These are phyloP conservation scores for Tagetes erecta DNA, from an alignment of 129 eudicot species.

Conservation along the genomic window DNA sequence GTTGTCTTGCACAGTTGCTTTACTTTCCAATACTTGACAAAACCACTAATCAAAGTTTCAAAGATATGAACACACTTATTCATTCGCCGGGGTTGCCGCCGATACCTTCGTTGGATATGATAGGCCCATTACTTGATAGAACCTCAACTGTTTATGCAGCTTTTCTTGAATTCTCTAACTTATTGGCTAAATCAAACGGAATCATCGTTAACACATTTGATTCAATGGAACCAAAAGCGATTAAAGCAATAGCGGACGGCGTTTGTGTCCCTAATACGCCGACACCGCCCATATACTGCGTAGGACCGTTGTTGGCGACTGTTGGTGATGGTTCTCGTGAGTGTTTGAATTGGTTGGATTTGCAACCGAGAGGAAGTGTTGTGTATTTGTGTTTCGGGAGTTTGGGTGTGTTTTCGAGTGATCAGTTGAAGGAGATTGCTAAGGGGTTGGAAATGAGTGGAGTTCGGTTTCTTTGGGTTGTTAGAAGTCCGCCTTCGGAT, in stretches of 20 bases:
- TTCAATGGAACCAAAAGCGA: constrained; percentile 45
- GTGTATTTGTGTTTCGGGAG: constrained; percentile 52
- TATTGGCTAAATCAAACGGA: constrained; percentile 44
- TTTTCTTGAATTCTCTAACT: constrained; percentile 26
- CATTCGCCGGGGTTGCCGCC: constrained; percentile 28
- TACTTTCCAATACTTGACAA: constrained; percentile 16
- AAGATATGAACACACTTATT: constrained; percentile 26
- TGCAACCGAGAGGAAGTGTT: constrained; percentile 44
- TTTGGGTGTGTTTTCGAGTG: constrained; percentile 33
- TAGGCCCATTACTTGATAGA: constrained; percentile 34
- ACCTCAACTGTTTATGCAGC: constrained; percentile 9
- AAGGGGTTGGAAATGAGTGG: constrained; percentile 41
- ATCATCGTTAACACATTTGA: constrained; percentile 54
- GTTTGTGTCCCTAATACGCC: constrained; percentile 36
- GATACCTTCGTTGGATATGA: constrained; percentile 21
- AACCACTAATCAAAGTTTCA: constrained; percentile 18
- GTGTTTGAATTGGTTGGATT: constrained; percentile 43
- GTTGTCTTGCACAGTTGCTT: constrained; percentile 6
- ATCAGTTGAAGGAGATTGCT: constrained; percentile 45
- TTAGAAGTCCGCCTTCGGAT: constrained; percentile 34
- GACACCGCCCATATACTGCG: constrained; percentile 53
- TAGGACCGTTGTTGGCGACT: constrained; percentile 57
- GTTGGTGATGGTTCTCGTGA: constrained; percentile 17
- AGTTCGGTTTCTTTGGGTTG: constrained; percentile 49
- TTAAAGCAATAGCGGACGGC: constrained; percentile 50